Evolutionary conservation across 140 eudicot genomes (phyloP).

Genomic region (Bidens hawaiensis): DNA sequence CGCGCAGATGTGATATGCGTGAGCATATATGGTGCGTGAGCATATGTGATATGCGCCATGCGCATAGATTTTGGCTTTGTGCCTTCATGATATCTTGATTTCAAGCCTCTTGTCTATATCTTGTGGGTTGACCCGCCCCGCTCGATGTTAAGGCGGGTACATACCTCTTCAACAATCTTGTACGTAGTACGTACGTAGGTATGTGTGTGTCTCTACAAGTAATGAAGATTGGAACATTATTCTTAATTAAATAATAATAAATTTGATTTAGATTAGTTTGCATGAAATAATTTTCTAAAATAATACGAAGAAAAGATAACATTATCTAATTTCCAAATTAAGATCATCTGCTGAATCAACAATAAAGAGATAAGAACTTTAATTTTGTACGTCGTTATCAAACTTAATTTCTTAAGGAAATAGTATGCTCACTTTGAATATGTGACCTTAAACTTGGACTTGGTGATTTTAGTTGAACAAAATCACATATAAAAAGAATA

Average conservation of each 20-base stretch:
- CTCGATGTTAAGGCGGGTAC: too few species aligned
- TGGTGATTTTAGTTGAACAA: not conserved
- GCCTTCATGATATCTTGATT: too few species aligned
- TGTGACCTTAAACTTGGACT: not conserved
- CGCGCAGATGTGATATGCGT: too few species aligned
- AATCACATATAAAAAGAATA: not conserved
- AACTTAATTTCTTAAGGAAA: not conserved
- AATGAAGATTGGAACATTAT: not conserved
- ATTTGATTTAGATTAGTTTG: not conserved
- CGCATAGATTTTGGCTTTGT: too few species aligned
- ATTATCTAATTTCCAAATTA: not conserved
- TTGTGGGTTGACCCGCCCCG: too few species aligned
- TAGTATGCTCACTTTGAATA: not conserved
- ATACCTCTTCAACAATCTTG: too few species aligned
- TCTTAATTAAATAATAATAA: not conserved
- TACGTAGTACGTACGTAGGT: not conserved
- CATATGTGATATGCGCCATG: too few species aligned
- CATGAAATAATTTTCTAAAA: not conserved
- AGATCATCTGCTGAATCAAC: not conserved
- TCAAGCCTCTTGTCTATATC: too few species aligned
- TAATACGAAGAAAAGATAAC: not conserved
- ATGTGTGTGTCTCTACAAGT: not conserved
- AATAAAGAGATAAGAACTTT: not conserved
- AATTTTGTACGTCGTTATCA: constrained; percentile 7
- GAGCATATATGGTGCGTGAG: too few species aligned